Base-by-base conservation (phyloP, 2,329 filamentous ascomycete species). In the Apiospora koreana region DNA sequence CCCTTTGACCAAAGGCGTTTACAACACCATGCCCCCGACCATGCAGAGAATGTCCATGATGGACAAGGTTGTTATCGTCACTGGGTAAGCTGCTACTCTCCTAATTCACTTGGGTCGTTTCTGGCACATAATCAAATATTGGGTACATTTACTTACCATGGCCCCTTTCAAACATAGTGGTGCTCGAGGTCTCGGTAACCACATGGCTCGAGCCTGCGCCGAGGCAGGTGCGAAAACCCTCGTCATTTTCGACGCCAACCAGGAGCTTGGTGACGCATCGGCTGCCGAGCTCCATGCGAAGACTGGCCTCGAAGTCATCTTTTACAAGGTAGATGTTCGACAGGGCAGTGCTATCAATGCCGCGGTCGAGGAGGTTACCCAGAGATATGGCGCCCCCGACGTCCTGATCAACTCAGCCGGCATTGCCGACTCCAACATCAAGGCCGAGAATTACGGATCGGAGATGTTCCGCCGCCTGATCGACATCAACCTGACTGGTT, bases 371-470 rank as follows among this genome's bases (percentile, higher is more conserved):
- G 86, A 89, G 70, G 88, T 93, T 50, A 87, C 89, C 58, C 85
- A 89, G 72, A 85, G 90, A 72, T 92, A 91, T 75, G 93, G 93
- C 68, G 84, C 87, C 14, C 88, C 93, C 16, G 91, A 95, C 77
- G 89, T 94, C 42, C 85, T 95, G n/a, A 87, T 95, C 83, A 94
- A 94, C 84, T 91, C 91, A 66, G 93, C 93, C 64, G 92, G 93
- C 79, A 94, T 95, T 73, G 92, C 92, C 73, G 92, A 94, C 80
- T 94, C 92, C 79, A 94, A 94, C 86, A 93, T 94, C 84, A 92
- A 92, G 81, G 92, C 92, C 67, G 93, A 94, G 86, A 89, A 86
- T 25, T 94, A 95, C 83, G 89, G 93, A 78, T 86, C 88, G 38
- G 88, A 90, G 80, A 93, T 92, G 87, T 95, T 94, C 87, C 91